Evolutionary conservation across 768 basidiomycete species (phyloP), one percentile per base, ranked within the genome.

Genomic region (Leucocoprinus birnbaumii): DNA sequence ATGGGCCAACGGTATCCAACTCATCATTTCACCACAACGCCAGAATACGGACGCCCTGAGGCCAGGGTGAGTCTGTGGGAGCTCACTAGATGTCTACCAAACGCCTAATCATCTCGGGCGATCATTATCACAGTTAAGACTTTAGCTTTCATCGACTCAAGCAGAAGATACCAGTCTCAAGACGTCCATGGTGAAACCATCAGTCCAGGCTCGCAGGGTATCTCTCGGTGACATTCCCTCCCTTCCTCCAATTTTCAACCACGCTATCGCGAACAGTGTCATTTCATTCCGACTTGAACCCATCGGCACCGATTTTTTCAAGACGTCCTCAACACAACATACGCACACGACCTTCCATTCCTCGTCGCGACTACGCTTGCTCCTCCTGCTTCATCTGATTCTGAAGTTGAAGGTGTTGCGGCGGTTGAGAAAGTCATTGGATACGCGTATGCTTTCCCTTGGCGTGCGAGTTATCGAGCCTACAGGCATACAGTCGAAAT

Each of bases 401-500:
- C 14, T 16, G 40, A 40, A 2, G 18, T 7, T 5, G 31, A 24
- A 13, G 27, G 18, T 13, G 18, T 2, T 2, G 34, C 16, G 4
- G 24, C 42, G 7, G 38, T 38, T 2, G 49, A 48, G 14, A 46
- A 11, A 26, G 38, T 66, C 3, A 43, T 64, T 1, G 65, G 62
- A 11, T 63, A 61, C 41, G 51, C 60, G 2, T 62, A 63, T 21
- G 62, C 61, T 3, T 25, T 52, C 14, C 58, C 61, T 3, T 62
- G 58, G 50, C 59, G 56, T 25, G 60, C 63, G 1, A 51, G 31
- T n/a, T 61, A 59, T 52, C 26, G 47, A n/a, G 60, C 61, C 3
- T 63, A 66, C 48, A 51, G 56, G 16, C 59, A 64, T 47, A 64
- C 62, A 16, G 63, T 53, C 11, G 63, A 64, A 35, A 59, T 66